Base-by-base conservation (phyloP, 345 rosid species). In the Sonneratia alba region DNA sequence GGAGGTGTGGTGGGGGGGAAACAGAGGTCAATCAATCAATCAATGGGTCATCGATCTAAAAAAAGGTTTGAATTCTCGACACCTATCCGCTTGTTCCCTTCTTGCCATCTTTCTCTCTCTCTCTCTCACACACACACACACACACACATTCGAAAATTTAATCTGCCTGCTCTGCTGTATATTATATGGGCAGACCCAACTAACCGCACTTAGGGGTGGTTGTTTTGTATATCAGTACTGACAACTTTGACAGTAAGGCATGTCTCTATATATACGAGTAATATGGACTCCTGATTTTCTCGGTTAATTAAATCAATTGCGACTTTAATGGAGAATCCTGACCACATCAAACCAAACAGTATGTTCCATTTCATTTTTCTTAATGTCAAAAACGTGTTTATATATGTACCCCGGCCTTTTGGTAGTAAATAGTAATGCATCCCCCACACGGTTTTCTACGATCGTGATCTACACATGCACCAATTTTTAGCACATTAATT, bases 21-120 rank as follows among this genome's bases (percentile, higher is more conserved):
- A 73, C 75, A 77, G 63, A 83, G 82, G 87, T 84, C 91, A 42
- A 9, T 5, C 6, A 8, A 8, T 40, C 43, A 85, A 85, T 79
- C 51, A 43, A 51, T 67, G 70, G 53, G 19, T 19, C 13, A 22
- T 68, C 36, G 6, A 43, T 68, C 43, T 68, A 36, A 45, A 45
- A 66, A 53, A 43, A 16, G 70, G 70, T 68, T 68, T 68, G 70
- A 68, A 68, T 68, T 68, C 55, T 68, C 70, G 24, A 45, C 56
- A 68, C 70, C 70, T 68, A 45, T 45, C 70, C 70, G 6, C n/a
- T 68, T 68, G 70, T 68, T 32, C 18, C 8, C 49, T 43, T 48
- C 36, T 67, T n/a, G 47, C 42, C 45, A 4, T 42, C 45, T 42
- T 2, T 22, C 80, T 83, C 82, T 77, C 82, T 27, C 32, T 27